These are phyloP conservation scores for Gossypium trilobum DNA, from an alignment of 441 rosid species.

Conservation along the genomic window DNA sequence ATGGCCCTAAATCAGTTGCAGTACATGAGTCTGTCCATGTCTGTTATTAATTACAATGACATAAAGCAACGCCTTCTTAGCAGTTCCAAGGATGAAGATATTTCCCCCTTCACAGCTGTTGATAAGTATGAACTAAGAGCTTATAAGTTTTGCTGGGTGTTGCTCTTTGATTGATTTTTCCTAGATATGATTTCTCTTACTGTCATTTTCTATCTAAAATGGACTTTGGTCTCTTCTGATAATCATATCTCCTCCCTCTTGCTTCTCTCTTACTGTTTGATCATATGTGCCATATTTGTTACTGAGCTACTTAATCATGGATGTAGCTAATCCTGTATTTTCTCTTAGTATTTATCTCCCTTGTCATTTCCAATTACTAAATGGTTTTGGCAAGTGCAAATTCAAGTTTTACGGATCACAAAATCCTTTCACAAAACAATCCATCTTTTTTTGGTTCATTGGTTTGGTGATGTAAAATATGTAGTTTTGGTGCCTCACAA, in stretches of 20 bases:
- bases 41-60: slow-evolving; percentile 76
- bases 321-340: not conserved
- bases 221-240: not conserved
- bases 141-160: slow-evolving; percentile 3
- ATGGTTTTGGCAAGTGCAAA: not conserved
- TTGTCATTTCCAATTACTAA: not conserved
- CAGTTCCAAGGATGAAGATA: slow-evolving; percentile 92
- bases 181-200: not conserved
- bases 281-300: not conserved
- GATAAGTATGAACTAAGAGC: slow-evolving; percentile 60
- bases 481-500: not conserved
- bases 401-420: not conserved
- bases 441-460: not conserved
- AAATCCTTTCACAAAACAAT: not conserved
- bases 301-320: not conserved
- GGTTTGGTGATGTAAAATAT: not conserved
- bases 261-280: not conserved
- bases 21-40: slow-evolving; percentile 89
- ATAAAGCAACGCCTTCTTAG: slow-evolving; percentile 75
- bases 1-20: slow-evolving; percentile 89
- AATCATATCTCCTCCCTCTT: not conserved
- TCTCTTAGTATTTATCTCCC: not conserved
- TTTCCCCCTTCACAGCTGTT: slow-evolving; percentile 94
- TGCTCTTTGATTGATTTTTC: slow-evolving; percentile 8
- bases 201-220: not conserved